Conservation (phyloP, 2,329 filamentous ascomycete genomes). For the Cordyceps cicadae region DNA sequence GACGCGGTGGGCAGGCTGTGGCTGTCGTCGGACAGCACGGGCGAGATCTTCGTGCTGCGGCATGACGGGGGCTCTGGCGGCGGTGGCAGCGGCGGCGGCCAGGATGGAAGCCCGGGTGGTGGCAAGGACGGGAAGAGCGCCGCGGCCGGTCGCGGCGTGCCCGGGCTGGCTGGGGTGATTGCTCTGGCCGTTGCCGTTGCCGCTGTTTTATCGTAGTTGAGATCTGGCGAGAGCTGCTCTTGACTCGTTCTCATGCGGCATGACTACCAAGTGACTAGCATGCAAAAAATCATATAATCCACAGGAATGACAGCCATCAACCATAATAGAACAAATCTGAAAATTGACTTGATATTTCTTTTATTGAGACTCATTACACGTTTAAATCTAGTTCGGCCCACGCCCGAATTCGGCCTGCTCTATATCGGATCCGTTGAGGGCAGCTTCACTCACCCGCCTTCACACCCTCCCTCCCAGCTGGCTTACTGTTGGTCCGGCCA, state of each 20-base stretch:
- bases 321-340: background rate
- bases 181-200: constrained; percentile 15
- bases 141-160: background rate
- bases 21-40: constrained; percentile 54
- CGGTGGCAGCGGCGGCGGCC: constrained; percentile 10
- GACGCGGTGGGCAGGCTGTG: constrained; percentile 48
- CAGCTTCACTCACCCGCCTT: background rate
- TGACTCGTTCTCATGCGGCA: no score
- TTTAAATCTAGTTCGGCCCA: background rate
- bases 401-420: background rate
- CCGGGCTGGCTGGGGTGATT: background rate
- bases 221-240: no score
- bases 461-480: background rate
- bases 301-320: background rate
- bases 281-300: background rate
- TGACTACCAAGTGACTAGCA: background rate
- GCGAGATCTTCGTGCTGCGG: constrained; percentile 54
- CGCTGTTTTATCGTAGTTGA: background rate
- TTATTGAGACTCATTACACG: constrained; percentile 9
- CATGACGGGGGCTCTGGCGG: constrained; percentile 12
- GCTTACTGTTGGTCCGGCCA: background rate
- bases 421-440: background rate
- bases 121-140: constrained; percentile 6
- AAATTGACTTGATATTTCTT: background rate
- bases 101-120: constrained; percentile 12